Percentiles rank a stretch among this genome's conserved stretches.
phyloP scores from a whole-genome alignment of 2,329 filamentous ascomycete genomes.

The Daldinia sp. region DNA sequence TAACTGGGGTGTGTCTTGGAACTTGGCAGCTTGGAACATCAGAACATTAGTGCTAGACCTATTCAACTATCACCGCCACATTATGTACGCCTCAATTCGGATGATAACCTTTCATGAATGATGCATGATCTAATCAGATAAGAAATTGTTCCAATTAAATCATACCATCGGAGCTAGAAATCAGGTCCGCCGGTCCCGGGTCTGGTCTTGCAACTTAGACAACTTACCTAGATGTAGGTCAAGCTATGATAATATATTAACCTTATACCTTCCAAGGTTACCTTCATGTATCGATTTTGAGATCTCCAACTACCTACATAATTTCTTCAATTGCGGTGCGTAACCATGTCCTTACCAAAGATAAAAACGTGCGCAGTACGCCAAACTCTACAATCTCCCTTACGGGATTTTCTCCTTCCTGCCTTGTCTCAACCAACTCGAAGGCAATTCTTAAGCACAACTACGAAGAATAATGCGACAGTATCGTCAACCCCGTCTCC shows the following conservation, averaged over 20 bases:
- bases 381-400: constrained; percentile 40
- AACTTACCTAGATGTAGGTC: background rate
- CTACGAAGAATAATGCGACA: constrained; percentile 44
- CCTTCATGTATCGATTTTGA: too few relatives aligned
- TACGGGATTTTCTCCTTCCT: constrained; percentile 57
- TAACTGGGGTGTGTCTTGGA: background rate
- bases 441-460: constrained; percentile 43
- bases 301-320: background rate
- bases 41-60: too few relatives aligned
- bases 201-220: background rate
- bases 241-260: too few relatives aligned
- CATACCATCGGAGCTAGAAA: constrained; percentile 8
- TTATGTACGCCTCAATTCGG: background rate
- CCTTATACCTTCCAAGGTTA: too few relatives aligned
- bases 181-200: background rate
- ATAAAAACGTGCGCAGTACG: constrained; percentile 43
- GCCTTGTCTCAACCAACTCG: constrained; percentile 48
- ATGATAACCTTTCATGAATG: background rate
- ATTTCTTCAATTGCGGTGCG: background rate
- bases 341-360: constrained; percentile 44
- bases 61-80: background rate
- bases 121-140: background rate
- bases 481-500: constrained; percentile 43
- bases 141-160: background rate
- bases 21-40: too few relatives aligned